Base-by-base conservation (phyloP, 139 green algal species). In the Deuterostichococcus epilithicus region DNA sequence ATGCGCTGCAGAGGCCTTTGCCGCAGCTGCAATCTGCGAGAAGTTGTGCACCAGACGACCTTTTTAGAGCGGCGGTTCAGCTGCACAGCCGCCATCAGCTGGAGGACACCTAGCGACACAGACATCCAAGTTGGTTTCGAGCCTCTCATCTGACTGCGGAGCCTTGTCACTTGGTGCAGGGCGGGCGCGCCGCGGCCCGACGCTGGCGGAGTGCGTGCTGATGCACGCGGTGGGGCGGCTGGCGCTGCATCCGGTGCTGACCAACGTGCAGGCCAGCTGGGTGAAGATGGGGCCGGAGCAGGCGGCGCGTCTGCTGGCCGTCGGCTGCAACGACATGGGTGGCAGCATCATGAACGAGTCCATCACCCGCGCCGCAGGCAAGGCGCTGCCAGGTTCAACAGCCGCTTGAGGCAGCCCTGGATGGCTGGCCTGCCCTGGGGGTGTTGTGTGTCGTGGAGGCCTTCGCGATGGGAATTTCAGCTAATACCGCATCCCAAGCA, bases 271-370 rank as follows among this genome's bases (percentile, higher is more conserved):
- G 47, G 89, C 88, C 22, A 90, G 74, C 58, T 96, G 93, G 93
- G 89, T 97, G 5, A 97, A 97, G 81, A 95, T 97, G 92, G 94
- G 94, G 1, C 91, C 90, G 0, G 34, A 87, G 25, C 77, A 67
- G 3, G 93, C 92, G 13, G 79, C 75, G 0, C 18, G 74, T 76
- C 88, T 98, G 73, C 80, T 98, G 76, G 63, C 72, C 28, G 84
- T 82, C 8, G 94, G 94, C 23, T 94, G 88, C 76, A 97, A 97
- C 69, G 94, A 98, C 86, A 95, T 97, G 91, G 94, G 94, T 52
- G 94, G 94, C 23, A 77, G 77, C 1, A 80, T 98, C 36, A 98
- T 97, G 92, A 97, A 97, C 65, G 94, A 98, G 80, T 87, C 52
- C 84, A 98, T 98, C 85, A 97, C 93, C 0, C 79, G 84, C 0